Base-by-base conservation (phyloP, 2,329 filamentous ascomycete species). In the Botrytis sinoallii region DNA sequence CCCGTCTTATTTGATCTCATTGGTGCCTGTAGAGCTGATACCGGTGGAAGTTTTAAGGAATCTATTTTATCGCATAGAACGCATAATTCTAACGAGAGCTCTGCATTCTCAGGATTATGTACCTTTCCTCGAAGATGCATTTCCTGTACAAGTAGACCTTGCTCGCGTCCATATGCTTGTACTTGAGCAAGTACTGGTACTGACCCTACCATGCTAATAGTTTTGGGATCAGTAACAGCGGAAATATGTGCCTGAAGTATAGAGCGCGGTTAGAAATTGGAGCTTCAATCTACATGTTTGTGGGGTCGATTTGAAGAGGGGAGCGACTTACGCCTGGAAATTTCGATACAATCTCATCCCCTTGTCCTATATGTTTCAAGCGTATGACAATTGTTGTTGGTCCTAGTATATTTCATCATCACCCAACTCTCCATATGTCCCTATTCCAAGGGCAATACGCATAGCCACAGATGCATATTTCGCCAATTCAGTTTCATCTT, bases 111-210 rank as follows among this genome's bases (percentile, higher is more conserved):
- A 1, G 74, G 73, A 61, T 75, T 75, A 25, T 75, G 74, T n/a
- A 68, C 73, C 38, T 73, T 75, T 18, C 74, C 74, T 38, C 73
- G 40, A 46, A 75, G 65, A 22, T 75, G 70, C 60, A 75, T 72
- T 32, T 73, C 69, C 40, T 74, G 70, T 18, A 73, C 70, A 20
- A 42, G 70, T 14, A 75, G 42, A 2, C 60, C 70, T 44, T 73
- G 46, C 35, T 48, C 55, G 9, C n/a, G 44, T 18, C 61, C 74
- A 71, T 71, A 74, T 18, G 44, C 44, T 35, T 44, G 64, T 1
- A 75, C 66, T 20, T 73, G 48, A 4, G 29, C 48, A n/a, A 74
- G 42, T 35, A 40, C 59, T 6, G 40, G 55, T 3, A 60, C 44
- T 38, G 71, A 40, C 4, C 74, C 75, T 25, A 75, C 74, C 32